Evolutionary conservation across 1,284 basidiomycete species (phyloP).

Genomic region (Boletellus deceptivus): DNA sequence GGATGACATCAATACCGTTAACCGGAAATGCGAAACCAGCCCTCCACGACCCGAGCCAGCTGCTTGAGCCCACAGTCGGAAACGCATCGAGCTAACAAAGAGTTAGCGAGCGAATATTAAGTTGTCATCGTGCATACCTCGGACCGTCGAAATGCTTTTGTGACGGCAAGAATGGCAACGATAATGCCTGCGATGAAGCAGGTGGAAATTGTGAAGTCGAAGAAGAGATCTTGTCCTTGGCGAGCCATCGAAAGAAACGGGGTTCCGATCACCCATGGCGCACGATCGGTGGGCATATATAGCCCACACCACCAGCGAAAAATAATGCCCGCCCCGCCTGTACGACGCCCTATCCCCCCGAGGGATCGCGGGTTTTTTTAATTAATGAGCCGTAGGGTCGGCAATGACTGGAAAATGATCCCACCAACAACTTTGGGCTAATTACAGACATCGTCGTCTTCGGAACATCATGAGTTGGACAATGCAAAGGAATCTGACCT

Average conservation of each 20-base stretch:
- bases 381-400: slow-evolving; percentile 3
- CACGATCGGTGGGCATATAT: slow-evolving; percentile 3
- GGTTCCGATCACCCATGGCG: neutral
- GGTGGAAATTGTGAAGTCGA: neutral
- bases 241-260: slow-evolving; percentile 3
- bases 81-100: slow-evolving; percentile 17
- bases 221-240: neutral
- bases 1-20: slow-evolving; percentile 10
- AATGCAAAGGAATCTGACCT: neutral
- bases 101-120: neutral
- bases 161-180: neutral
- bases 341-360: slow-evolving; percentile 2
- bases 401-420: neutral
- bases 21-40: slow-evolving; percentile 9
- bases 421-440: neutral
- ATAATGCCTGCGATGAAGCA: neutral
- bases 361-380: slow-evolving; percentile 1
- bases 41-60: slow-evolving; percentile 18
- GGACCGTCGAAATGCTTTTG: neutral
- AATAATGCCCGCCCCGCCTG: neutral
- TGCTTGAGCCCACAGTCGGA: slow-evolving; percentile 22
- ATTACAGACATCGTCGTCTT: neutral
- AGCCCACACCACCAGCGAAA: neutral
- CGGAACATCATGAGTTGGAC: too few species aligned
- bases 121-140: neutral